Conservation (phyloP, 2,329 filamentous ascomycete genomes). For the Ophiostoma piceae region DNA sequence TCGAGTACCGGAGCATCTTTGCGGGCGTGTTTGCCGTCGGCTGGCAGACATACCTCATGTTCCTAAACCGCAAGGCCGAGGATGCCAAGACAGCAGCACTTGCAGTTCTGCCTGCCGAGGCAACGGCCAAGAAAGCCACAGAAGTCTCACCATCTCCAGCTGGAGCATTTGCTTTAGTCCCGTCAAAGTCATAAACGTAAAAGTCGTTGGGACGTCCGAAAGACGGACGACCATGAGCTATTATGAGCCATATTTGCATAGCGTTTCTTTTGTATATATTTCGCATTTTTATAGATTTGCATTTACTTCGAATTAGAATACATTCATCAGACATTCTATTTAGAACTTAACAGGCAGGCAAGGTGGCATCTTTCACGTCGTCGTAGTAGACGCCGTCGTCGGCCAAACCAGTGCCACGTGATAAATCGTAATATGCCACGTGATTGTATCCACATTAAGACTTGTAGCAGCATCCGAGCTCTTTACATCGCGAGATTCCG, state of each 20-base stretch:
- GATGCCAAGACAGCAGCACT: slow-evolving; percentile 40
- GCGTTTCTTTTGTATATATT: not conserved
- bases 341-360: not conserved
- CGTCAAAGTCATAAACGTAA: slow-evolving; percentile 11
- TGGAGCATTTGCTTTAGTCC: not conserved
- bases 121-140: not conserved
- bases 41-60: slow-evolving; percentile 88
- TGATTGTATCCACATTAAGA: not conserved
- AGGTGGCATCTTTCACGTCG: not conserved
- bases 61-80: slow-evolving; percentile 70
- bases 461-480: not conserved
- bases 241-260: not conserved
- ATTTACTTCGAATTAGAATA: not conserved
- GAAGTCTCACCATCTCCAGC: not conserved
- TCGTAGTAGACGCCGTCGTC: not conserved
- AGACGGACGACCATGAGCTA: not conserved
- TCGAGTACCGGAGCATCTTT: slow-evolving; percentile 76
- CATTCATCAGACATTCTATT: not conserved
- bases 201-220: not conserved
- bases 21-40: slow-evolving; percentile 73
- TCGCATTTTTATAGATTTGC: not conserved
- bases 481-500: not conserved
- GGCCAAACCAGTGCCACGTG: not conserved
- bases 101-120: not conserved
- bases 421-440: not conserved